Evolutionary conservation across 129 eudicot species (phyloP).

Genomic region (Silybum marianum): DNA sequence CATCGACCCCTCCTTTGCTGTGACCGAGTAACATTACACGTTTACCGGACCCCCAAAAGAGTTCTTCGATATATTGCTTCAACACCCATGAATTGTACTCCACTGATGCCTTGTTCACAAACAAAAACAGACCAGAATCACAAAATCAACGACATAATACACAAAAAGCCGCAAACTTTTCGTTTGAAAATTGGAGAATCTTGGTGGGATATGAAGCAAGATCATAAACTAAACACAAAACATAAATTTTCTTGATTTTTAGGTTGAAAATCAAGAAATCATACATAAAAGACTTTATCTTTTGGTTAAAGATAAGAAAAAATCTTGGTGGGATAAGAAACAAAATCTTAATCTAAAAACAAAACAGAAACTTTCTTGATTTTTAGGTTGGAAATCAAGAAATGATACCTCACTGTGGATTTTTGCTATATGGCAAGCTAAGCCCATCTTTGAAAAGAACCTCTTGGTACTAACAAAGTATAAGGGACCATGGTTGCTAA

Average conservation of each 20-base stretch:
- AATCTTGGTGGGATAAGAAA: background rate
- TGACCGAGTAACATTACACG: conserved; percentile 98
- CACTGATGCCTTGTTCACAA: conserved; percentile 80
- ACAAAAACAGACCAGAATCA: conserved; percentile 21
- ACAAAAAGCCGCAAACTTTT: background rate
- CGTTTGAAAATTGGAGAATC: background rate
- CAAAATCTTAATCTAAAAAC: background rate
- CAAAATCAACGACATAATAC: background rate
- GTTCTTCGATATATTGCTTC: conserved; percentile 88
- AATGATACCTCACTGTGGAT: conserved; percentile 90
- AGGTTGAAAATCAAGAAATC: conserved; percentile 13
- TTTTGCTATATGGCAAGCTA: conserved; percentile 96
- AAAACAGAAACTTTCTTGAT: background rate
- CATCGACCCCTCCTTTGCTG: conserved; percentile 98
- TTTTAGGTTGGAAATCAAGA: conserved; percentile 12
- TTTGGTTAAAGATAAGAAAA: background rate
- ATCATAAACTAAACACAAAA: background rate
- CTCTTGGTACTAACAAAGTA: conserved; percentile 88
- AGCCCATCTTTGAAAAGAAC: conserved; percentile 94
- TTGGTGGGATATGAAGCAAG: conserved; percentile 1
- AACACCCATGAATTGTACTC: conserved; percentile 90
- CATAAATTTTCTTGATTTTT: background rate
- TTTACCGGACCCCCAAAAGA: conserved; percentile 95
- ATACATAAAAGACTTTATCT: background rate
- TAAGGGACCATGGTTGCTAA: conserved; percentile 95